Conservation (phyloP, 768 basidiomycete species). For the Lentinus tigrinus region DNA sequence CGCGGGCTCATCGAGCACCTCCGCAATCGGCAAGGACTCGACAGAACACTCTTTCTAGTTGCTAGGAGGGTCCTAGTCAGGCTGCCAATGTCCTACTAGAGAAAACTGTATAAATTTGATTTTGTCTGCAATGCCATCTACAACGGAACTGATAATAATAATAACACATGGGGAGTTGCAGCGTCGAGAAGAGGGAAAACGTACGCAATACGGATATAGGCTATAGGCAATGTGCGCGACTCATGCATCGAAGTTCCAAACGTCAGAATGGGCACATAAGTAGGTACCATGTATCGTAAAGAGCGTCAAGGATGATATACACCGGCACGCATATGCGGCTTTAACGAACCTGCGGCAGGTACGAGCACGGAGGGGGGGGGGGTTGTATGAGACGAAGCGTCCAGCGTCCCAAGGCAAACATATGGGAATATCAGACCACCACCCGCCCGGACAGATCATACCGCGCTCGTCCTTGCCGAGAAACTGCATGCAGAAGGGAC, state of each 20-base stretch:
- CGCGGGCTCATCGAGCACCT: slow-evolving; percentile 87
- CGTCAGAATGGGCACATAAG: neutral
- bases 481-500: neutral
- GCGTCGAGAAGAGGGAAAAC: neutral
- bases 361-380: neutral
- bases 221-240: neutral
- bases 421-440: neutral
- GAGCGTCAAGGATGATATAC: neutral
- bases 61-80: too few species aligned
- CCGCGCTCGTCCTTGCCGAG: too few species aligned
- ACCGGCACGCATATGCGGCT: neutral
- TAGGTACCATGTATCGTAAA: neutral
- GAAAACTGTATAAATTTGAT: too few species aligned
- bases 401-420: neutral
- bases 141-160: neutral
- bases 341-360: neutral
- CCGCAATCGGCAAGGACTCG: slow-evolving; percentile 80
- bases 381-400: too few species aligned
- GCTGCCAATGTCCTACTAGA: too few species aligned
- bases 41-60: slow-evolving; percentile 80
- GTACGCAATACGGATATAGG: neutral
- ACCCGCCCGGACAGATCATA: neutral
- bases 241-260: neutral
- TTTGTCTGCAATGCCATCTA: neutral
- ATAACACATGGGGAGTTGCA: neutral